A percentile compares a stretch with the other conserved stretches of the same genome.
Conservation (phyloP, 2,329 filamentous ascomycete genomes). For the Parascedosporium putredinis region DNA sequence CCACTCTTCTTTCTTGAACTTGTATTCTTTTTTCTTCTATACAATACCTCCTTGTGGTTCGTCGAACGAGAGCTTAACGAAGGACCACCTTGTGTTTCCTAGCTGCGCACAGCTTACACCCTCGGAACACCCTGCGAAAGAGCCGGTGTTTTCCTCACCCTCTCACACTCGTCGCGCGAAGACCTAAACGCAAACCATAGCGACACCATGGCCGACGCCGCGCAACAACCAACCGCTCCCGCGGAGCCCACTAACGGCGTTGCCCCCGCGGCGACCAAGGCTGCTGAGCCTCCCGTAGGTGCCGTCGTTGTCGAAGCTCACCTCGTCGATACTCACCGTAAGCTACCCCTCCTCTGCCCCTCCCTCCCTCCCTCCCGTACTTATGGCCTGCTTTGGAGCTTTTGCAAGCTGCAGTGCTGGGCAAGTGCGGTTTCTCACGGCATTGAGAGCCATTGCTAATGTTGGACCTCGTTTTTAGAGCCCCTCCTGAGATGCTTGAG, state of each 20-base stretch:
- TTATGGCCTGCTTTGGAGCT: background rate
- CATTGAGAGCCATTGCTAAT: background rate
- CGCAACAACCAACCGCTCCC: background rate
- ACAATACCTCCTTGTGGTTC: background rate
- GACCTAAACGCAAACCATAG: background rate
- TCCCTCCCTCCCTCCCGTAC: no score
- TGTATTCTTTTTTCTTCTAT: no score
- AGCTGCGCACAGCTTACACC: background rate
- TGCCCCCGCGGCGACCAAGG: background rate
- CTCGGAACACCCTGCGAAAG: background rate
- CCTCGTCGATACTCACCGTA: slow-evolving; percentile 63
- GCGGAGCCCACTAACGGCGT: background rate
- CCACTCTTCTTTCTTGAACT: background rate
- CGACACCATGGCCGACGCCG: slow-evolving; percentile 5
- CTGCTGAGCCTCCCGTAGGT: slow-evolving; percentile 10
- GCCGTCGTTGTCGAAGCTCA: slow-evolving; percentile 66
- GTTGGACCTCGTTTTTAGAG: slow-evolving; percentile 27
- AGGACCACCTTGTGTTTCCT: background rate
- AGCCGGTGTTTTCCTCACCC: background rate
- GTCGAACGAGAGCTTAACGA: background rate
- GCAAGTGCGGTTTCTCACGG: no score
- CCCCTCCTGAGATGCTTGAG: slow-evolving; percentile 56
- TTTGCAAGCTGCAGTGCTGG: background rate
- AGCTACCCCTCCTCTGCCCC: slow-evolving; percentile 19
- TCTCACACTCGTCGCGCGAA: background rate